Percentiles rank a stretch among this genome's conserved stretches.
These are phyloP conservation scores for Amyloporia xantha DNA, from an alignment of 768 basidiomycete species.

Conservation along the genomic window DNA sequence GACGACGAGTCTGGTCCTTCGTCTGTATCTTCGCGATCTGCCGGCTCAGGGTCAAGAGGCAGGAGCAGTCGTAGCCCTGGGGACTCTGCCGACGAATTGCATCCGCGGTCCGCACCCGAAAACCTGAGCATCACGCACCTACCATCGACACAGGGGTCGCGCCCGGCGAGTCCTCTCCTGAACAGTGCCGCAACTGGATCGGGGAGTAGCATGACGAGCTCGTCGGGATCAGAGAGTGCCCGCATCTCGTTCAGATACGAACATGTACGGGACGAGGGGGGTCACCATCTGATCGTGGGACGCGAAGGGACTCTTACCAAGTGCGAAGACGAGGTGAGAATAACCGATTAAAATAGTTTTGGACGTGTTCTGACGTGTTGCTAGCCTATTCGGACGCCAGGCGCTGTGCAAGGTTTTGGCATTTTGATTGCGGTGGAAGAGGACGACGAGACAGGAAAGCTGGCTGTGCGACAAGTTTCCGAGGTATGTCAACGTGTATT, in stretches of 20 bases:
- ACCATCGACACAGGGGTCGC: constrained; percentile 2
- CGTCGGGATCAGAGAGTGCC: constrained; percentile 23
- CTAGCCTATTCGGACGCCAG: constrained; percentile 76
- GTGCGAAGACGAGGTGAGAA: constrained; percentile 67
- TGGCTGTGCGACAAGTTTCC: constrained; percentile 71
- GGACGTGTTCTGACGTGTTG: not conserved
- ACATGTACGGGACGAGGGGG: constrained; percentile 55
- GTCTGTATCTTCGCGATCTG: constrained; percentile 4
- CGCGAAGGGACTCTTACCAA: constrained; percentile 55
- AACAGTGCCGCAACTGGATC: constrained; percentile 7
- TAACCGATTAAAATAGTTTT: not conserved
- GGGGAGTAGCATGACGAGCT: constrained; percentile 9
- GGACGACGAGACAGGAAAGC: constrained; percentile 39
- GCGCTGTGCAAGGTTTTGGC: constrained; percentile 80
- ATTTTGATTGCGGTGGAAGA: constrained; percentile 69
- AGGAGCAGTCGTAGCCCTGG: constrained; percentile 5
- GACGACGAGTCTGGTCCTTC: constrained; percentile 5
- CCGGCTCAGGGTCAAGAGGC: constrained; percentile 8
- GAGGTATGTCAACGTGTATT: constrained; percentile 40
- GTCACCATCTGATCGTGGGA: constrained; percentile 65
- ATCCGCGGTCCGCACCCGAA: not conserved
- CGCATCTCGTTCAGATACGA: constrained; percentile 59
- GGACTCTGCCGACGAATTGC: not conserved
- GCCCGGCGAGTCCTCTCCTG: constrained; percentile 2
- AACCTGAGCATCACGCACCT: constrained; percentile 8